Evolutionary conservation across 208 protist genomes (phyloP).

Genomic region (Jaenimonas drosophilae): DNA sequence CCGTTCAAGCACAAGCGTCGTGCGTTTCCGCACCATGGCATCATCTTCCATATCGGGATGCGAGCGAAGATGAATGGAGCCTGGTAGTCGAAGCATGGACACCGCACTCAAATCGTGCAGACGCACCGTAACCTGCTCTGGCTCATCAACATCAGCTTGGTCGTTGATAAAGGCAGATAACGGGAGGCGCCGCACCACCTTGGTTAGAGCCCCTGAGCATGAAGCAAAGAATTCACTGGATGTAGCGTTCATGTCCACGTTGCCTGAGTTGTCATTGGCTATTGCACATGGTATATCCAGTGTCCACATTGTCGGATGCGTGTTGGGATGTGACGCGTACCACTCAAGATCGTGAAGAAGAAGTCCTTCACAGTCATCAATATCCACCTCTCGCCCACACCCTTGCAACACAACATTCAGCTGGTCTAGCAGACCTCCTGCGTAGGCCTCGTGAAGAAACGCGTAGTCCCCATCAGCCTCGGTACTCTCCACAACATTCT

Average conservation of each 20-base stretch:
- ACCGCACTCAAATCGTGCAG: conserved; percentile 33
- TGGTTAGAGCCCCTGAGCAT: too few relatives aligned
- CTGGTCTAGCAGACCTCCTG: not conserved
- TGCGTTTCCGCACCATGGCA: too few relatives aligned
- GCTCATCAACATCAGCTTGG: too few relatives aligned
- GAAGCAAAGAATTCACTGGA: too few relatives aligned
- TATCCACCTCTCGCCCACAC: too few relatives aligned
- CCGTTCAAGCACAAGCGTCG: conserved; percentile 34
- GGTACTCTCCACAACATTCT: not conserved
- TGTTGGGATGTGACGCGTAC: not conserved
- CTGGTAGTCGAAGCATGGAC: conserved; percentile 19
- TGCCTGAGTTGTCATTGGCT: too few relatives aligned
- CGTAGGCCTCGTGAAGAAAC: not conserved
- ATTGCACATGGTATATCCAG: too few relatives aligned
- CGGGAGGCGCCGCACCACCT: too few relatives aligned
- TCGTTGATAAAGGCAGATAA: too few relatives aligned
- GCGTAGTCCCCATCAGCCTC: not conserved
- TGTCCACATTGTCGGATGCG: not conserved
- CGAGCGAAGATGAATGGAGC: conserved; percentile 10
- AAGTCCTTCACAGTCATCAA: not conserved
- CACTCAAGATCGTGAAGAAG: not conserved
- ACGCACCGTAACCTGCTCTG: conserved; percentile 6
- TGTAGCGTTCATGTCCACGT: too few relatives aligned
- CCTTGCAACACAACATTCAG: conserved; percentile 1
- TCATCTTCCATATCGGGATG: too few relatives aligned